phyloP scores from a whole-genome alignment of 371 early-diverging fungal species.

The Mortierella sp. region DNA sequence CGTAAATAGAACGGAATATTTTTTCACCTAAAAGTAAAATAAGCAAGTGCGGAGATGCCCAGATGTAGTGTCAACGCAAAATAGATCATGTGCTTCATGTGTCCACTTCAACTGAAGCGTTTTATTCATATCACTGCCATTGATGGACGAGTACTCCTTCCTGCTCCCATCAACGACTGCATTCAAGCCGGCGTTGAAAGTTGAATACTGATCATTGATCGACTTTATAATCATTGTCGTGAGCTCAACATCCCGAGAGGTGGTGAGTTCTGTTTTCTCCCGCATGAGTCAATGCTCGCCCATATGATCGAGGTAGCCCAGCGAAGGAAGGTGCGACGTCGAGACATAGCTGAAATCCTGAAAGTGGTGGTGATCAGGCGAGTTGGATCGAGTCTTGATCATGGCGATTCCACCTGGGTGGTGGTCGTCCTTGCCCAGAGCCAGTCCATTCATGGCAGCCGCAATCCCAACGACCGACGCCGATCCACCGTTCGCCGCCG shows the following conservation, averaged over 20 bases:
- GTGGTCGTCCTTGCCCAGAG: slow-evolving; percentile 7
- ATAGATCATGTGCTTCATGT: too few relatives aligned
- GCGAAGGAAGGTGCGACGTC: slow-evolving; percentile 43
- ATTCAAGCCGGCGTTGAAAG: not conserved
- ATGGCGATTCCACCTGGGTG: slow-evolving; percentile 49
- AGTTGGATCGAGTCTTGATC: slow-evolving; percentile 56
- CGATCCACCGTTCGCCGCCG: slow-evolving; percentile 23
- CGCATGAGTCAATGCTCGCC: slow-evolving; percentile 46
- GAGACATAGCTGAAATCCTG: slow-evolving; percentile 52
- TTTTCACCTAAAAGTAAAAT: not conserved
- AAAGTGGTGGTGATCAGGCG: slow-evolving; percentile 54
- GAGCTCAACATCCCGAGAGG: not conserved
- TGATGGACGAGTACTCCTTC: not conserved
- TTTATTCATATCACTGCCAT: not conserved
- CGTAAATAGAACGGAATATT: not conserved
- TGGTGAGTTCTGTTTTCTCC: not conserved
- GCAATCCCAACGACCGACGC: slow-evolving; percentile 14
- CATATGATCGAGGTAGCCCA: slow-evolving; percentile 34
- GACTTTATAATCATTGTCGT: not conserved
- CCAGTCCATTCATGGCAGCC: slow-evolving; percentile 19
- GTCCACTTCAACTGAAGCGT: not conserved
- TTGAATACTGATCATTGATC: not conserved
- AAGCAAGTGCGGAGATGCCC: not conserved
- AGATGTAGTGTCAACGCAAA: not conserved
- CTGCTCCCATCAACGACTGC: not conserved